These are phyloP conservation scores for Begonia loranthoides DNA, from an alignment of 306 rosid species.

Conservation along the genomic window DNA sequence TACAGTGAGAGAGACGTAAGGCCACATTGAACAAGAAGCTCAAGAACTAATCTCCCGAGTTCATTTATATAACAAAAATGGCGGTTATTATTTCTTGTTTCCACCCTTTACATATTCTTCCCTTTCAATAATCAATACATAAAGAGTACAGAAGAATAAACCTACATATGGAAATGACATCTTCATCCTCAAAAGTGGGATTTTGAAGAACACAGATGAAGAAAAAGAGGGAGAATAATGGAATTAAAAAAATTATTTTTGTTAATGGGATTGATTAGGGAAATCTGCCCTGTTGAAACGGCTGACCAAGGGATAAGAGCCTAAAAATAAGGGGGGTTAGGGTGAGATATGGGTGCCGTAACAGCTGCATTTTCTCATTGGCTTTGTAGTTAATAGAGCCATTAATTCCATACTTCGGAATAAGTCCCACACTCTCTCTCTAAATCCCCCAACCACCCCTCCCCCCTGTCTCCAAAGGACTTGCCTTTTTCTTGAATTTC, in stretches of 20 bases:
- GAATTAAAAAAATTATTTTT: not conserved
- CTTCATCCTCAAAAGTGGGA: not conserved
- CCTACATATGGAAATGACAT: no score
- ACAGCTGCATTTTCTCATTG: conserved; percentile 10
- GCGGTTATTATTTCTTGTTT: no score
- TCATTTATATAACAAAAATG: no score
- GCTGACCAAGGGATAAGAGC: conserved; percentile 3
- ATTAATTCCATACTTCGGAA: conserved; percentile 1
- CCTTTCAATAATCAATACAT: no score
- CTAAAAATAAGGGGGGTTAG: conserved; percentile 9
- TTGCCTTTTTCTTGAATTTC: no score
- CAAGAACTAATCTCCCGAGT: conserved; percentile 8
- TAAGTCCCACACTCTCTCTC: not conserved
- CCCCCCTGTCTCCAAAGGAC: no score
- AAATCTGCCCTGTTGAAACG: not conserved
- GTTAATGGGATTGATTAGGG: no score
- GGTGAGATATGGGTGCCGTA: conserved; percentile 16
- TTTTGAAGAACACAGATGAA: no score
- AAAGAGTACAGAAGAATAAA: no score
- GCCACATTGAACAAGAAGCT: conserved; percentile 19
- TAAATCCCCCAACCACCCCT: not conserved
- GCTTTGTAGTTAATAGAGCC: conserved; percentile 6
- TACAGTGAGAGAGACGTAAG: conserved; percentile 12
- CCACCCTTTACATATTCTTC: no score
- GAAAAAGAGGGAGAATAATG: not conserved